Percentiles rank a stretch among this genome's conserved stretches.
phyloP scores from a whole-genome alignment of 1,284 basidiomycete species.

The Mycena sp. region DNA sequence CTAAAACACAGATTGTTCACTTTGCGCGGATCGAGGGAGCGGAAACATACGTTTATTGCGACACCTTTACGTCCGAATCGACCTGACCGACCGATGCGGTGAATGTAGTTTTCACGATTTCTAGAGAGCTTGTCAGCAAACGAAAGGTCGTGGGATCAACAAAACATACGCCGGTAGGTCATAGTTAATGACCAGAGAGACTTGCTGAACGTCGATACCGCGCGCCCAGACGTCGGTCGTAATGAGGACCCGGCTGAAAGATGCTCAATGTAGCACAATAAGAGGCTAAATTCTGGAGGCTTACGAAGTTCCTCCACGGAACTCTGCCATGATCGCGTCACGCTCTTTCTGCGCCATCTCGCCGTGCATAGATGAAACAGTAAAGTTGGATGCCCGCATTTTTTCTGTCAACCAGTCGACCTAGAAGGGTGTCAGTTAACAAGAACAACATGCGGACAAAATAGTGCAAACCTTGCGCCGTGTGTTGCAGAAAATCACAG shows the following conservation, averaged over 20 bases:
- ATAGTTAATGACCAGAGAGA: conserved; percentile 98
- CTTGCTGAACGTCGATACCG: conserved; percentile 98
- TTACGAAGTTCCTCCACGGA: conserved; percentile 92
- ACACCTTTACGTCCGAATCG: conserved; percentile 96
- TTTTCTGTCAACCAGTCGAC: conserved; percentile 99
- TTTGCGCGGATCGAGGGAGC: conserved; percentile 6
- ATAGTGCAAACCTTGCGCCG: conserved; percentile 81
- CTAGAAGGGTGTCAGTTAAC: conserved; percentile 46
- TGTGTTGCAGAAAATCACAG: conserved; percentile 99
- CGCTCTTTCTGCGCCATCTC: conserved; percentile 99
- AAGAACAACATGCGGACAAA: not conserved
- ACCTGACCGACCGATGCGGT: conserved; percentile 95
- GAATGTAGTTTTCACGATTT: conserved; percentile 99
- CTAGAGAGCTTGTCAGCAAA: conserved; percentile 48
- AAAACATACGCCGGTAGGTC: conserved; percentile 86
- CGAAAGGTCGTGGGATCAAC: not conserved
- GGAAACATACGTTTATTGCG: conserved; percentile 79
- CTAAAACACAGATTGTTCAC: conserved; percentile 48
- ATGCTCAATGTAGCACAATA: conserved; percentile 23
- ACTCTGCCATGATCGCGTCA: conserved; percentile 99
- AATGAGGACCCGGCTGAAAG: conserved; percentile 86
- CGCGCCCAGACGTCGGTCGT: conserved; percentile 99
- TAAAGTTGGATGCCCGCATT: conserved; percentile 97
- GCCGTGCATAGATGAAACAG: conserved; percentile 97
- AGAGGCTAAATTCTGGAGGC: conserved; percentile 42